These are phyloP conservation scores for Wickerhamomyces queroliae DNA, from an alignment of 805 yeast genomes.

Conservation along the genomic window DNA sequence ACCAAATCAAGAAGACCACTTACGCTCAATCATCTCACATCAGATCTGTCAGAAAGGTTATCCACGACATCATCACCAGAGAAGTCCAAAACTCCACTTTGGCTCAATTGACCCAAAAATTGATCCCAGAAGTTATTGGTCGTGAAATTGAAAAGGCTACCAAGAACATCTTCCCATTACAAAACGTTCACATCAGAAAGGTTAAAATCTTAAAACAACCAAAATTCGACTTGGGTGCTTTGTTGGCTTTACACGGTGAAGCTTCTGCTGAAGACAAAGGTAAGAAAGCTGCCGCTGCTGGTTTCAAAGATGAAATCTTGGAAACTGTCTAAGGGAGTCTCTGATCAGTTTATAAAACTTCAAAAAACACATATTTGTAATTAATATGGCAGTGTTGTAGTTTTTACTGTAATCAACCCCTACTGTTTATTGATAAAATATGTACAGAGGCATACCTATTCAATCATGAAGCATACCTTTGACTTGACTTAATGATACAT, in stretches of 20 bases:
- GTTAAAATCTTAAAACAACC: constrained; percentile 98
- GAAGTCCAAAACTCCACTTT: constrained; percentile 93
- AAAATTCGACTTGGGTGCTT: constrained; percentile 95
- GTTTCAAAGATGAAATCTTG: constrained; percentile 96
- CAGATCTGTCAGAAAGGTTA: constrained; percentile 96
- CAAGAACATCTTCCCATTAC: constrained; percentile 92
- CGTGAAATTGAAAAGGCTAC: constrained; percentile 98
- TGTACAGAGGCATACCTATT: no score
- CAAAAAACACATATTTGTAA: constrained; percentile 1
- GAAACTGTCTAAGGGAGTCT: constrained; percentile 71
- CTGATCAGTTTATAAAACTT: constrained; percentile 2
- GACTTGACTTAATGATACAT: no score
- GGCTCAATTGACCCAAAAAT: constrained; percentile 94
- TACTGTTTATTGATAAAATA: no score
- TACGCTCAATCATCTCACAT: constrained; percentile 97
- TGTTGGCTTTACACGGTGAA: constrained; percentile 96
- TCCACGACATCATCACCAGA: constrained; percentile 92
- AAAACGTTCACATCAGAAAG: constrained; percentile 98
- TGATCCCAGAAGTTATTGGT: constrained; percentile 98
- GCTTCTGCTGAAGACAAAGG: constrained; percentile 88
- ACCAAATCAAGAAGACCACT: constrained; percentile 96
- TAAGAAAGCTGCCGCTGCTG: constrained; percentile 85
- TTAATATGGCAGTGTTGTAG: neutral
- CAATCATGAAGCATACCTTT: no score
- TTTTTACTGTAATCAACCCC: neutral